These are phyloP conservation scores for Akanthomyces dipterigenus DNA, from an alignment of 2,329 filamentous ascomycete genomes.

Conservation along the genomic window DNA sequence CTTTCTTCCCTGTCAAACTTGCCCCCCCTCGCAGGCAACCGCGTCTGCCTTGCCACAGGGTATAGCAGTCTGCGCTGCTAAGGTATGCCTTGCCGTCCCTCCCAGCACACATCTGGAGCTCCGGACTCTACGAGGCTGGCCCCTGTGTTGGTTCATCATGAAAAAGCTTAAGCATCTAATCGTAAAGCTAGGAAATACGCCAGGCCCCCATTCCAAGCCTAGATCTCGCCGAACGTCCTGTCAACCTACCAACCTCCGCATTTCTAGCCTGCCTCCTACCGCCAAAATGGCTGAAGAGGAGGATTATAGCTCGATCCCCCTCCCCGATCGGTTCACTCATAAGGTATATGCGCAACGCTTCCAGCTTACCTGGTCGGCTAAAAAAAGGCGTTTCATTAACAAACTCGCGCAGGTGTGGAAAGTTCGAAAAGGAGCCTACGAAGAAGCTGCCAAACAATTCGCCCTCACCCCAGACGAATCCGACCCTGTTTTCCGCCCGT, in stretches of 20 bases:
- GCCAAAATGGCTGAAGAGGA: conserved; percentile 74
- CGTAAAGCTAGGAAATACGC: neutral
- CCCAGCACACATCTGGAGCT: neutral
- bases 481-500: conserved; percentile 80
- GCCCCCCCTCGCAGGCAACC: neutral
- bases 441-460: conserved; percentile 85
- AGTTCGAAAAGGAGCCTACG: conserved; percentile 89
- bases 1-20: neutral
- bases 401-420: conserved; percentile 68
- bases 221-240: neutral
- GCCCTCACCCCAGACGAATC: conserved; percentile 76
- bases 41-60: neutral
- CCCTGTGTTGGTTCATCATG: neutral
- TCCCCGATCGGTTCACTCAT: conserved; percentile 76
- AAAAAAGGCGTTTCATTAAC: neutral
- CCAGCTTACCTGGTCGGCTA: neutral
- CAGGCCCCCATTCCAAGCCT: neutral
- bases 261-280: conserved; percentile 6
- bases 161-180: conserved; percentile 10
- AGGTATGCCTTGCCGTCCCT: conserved; percentile 1
- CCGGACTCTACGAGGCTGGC: neutral
- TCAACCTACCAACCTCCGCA: conserved; percentile 12
- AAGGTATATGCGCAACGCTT: conserved; percentile 46
- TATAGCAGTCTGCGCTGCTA: neutral
- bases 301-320: conserved; percentile 71